phyloP scores from a whole-genome alignment of 805 yeast genomes.

The Wickerhamiella nectarea region DNA sequence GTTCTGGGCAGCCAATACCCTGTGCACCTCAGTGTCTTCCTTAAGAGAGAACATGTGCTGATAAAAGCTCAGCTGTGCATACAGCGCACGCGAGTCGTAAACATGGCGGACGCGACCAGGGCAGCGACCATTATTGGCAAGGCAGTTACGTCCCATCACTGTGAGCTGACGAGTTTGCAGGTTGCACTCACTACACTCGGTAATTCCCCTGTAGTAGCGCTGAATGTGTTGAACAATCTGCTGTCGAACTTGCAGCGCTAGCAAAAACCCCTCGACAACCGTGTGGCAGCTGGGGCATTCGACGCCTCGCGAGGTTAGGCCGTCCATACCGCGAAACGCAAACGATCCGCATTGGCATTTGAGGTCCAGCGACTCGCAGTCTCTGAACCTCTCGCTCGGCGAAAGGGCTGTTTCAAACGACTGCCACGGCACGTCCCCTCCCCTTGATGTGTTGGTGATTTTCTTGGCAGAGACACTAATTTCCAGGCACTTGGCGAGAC shows the following conservation, averaged over 20 bases:
- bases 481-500: constrained; percentile 67
- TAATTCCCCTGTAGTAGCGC: constrained; percentile 74
- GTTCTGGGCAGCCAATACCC: constrained; percentile 71
- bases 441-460: constrained; percentile 19
- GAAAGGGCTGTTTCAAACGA: constrained; percentile 66
- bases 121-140: constrained; percentile 46
- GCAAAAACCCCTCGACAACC: constrained; percentile 36
- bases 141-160: constrained; percentile 79
- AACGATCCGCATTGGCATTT: constrained; percentile 42
- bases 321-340: constrained; percentile 55
- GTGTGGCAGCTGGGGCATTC: constrained; percentile 50
- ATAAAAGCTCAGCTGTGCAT: constrained; percentile 73
- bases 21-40: constrained; percentile 31
- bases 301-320: constrained; percentile 53
- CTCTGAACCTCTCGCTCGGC: constrained; percentile 71
- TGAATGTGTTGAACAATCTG: constrained; percentile 57
- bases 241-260: constrained; percentile 65
- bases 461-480: constrained; percentile 24
- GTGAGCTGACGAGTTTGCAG: constrained; percentile 69
- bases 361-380: constrained; percentile 41
- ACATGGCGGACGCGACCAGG: constrained; percentile 71
- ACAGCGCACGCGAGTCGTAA: constrained; percentile 66
- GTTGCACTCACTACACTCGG: constrained; percentile 80
- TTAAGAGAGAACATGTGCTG: constrained; percentile 70
- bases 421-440: constrained; percentile 33